Percentiles rank a stretch among this genome's conserved stretches.
Evolutionary conservation across 495 filamentous ascomycete genomes (phyloP).

Genomic region (Aspergillus affinis): DNA sequence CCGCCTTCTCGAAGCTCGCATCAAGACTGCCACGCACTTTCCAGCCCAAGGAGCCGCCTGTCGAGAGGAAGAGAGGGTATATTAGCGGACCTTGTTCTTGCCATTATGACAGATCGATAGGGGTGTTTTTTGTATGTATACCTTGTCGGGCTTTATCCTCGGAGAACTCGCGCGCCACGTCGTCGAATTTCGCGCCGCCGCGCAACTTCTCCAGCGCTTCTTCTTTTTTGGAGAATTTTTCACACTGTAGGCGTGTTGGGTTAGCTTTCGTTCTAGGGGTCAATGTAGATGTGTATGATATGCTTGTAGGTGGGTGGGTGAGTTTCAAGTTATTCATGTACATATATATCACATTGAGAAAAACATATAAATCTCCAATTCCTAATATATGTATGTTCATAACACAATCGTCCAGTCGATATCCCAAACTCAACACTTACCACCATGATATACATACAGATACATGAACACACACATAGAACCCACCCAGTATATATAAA

Average conservation of each 20-base stretch:
- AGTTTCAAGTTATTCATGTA: not conserved
- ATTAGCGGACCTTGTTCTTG: too few species aligned
- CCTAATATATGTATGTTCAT: too few species aligned
- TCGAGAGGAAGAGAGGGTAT: not conserved
- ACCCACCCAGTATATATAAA: too few species aligned
- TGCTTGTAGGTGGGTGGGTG: not conserved
- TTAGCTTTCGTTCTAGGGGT: too few species aligned
- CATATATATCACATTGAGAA: not conserved
- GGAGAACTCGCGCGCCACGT: constrained; percentile 81
- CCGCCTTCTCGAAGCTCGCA: constrained; percentile 75
- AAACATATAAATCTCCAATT: too few species aligned
- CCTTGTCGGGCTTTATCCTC: constrained; percentile 88
- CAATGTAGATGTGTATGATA: too few species aligned
- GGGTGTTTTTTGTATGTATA: too few species aligned
- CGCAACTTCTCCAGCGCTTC: constrained; percentile 77
- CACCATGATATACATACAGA: too few species aligned
- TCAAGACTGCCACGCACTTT: constrained; percentile 74
- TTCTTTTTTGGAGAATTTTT: constrained; percentile 86
- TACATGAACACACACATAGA: not conserved
- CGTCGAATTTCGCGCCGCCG: constrained; percentile 79
- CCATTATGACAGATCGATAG: too few species aligned
- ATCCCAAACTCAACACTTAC: too few species aligned
- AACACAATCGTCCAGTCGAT: too few species aligned
- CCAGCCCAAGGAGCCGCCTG: constrained; percentile 82
- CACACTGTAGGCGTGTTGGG: constrained; percentile 58